These are phyloP conservation scores for Diplodia corticola DNA, from an alignment of 2,329 filamentous ascomycete genomes.

Conservation along the genomic window DNA sequence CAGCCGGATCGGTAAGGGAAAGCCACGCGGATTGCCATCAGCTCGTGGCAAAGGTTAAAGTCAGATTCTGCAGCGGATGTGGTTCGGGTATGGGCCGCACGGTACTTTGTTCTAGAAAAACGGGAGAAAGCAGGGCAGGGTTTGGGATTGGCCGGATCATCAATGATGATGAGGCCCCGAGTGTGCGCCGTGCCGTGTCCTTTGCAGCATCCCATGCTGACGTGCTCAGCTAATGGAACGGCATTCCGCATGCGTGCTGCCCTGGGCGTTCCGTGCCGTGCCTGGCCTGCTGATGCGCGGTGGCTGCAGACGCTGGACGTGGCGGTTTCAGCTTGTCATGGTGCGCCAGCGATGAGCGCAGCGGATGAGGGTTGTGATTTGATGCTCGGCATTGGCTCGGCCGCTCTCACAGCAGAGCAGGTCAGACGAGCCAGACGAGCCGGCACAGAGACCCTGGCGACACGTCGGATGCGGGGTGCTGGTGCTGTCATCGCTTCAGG, in stretches of 20 bases:
- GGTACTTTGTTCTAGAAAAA: neutral
- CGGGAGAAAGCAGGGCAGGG: neutral
- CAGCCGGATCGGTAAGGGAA: neutral
- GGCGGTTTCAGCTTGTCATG: neutral
- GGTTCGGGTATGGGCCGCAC: neutral
- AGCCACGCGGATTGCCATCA: neutral
- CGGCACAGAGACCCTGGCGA: neutral
- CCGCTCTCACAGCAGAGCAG: neutral
- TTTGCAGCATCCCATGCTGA: neutral
- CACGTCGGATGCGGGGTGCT: neutral
- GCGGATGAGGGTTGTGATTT: neutral
- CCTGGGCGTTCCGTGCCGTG: no score
- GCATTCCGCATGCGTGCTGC: neutral
- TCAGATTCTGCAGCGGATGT: neutral
- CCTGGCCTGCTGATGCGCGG: neutral
- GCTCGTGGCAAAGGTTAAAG: neutral
- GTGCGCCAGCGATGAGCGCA: neutral
- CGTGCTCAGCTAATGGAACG: neutral
- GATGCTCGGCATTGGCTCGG: neutral
- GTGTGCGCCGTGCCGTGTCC: neutral
- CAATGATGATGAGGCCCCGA: neutral
- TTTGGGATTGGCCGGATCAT: no score
- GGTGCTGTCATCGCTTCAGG: no score
- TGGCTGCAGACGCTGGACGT: neutral
- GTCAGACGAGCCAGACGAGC: neutral